A percentile compares a stretch with the other conserved stretches of the same genome.
These are phyloP conservation scores for Lachnellula occidentalis DNA, from an alignment of 2,329 filamentous ascomycete genomes.

Conservation along the genomic window DNA sequence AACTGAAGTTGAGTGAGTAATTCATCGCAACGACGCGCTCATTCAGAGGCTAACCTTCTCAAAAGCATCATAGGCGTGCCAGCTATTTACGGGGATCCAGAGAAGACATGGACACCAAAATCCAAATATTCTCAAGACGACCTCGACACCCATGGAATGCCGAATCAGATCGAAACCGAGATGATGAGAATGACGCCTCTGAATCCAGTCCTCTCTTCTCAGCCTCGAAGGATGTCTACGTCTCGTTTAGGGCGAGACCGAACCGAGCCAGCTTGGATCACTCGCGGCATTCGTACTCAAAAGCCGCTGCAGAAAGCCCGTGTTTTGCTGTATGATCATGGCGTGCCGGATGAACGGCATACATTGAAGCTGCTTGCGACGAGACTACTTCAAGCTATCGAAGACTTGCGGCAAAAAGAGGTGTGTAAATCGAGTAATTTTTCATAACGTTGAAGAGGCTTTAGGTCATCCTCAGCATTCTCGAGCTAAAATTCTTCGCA, in stretches of 20 bases:
- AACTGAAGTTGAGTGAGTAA: conserved; percentile 2
- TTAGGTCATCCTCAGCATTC: not conserved
- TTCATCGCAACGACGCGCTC: not conserved
- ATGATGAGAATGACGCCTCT: not conserved
- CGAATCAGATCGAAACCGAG: not conserved
- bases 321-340: conserved; percentile 9
- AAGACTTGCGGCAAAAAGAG: conserved; percentile 1
- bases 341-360: not conserved
- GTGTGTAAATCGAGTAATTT: not conserved
- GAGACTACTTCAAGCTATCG: not conserved
- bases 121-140: conserved; percentile 1
- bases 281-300: not conserved
- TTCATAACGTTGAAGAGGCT: not conserved
- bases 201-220: not conserved
- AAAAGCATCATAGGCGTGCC: conserved; percentile 1
- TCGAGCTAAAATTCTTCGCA: not conserved
- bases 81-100: conserved; percentile 3
- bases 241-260: not conserved
- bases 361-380: conserved; percentile 5
- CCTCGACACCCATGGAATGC: not conserved
- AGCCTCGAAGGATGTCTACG: not conserved
- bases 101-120: conserved; percentile 1
- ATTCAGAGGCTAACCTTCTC: not conserved
- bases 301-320: conserved; percentile 4
- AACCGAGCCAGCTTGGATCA: not conserved